These are phyloP conservation scores for Nitzschia palea DNA, from an alignment of 108 stramenopile species.

Conservation along the genomic window DNA sequence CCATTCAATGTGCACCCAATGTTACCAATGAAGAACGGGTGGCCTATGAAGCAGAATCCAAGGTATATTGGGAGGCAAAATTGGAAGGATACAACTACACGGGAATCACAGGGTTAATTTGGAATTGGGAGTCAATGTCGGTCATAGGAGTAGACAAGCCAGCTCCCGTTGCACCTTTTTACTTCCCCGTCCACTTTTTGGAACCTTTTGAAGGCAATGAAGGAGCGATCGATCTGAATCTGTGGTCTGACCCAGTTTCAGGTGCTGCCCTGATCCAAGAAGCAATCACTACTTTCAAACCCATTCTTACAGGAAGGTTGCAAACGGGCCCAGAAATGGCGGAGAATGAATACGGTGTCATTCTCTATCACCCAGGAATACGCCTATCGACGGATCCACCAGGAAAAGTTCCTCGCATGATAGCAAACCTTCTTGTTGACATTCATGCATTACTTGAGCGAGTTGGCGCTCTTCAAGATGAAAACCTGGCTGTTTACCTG, in stretches of 20 bases:
- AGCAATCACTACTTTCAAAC: not conserved
- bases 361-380: slow-evolving; percentile 11
- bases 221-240: slow-evolving; percentile 26
- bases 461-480: not conserved
- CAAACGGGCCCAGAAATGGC: not conserved
- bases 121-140: not conserved
- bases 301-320: not conserved
- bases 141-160: not conserved
- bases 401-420: not conserved
- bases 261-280: not conserved
- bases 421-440: not conserved
- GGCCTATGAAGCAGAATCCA: slow-evolving; percentile 13
- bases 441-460: not conserved
- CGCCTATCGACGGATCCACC: not conserved
- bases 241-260: not conserved
- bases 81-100: slow-evolving; percentile 11
- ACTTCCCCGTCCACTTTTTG: slow-evolving; percentile 26
- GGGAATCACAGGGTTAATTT: slow-evolving; percentile 20
- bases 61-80: slow-evolving; percentile 1
- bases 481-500: not conserved
- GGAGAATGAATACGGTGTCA: slow-evolving; percentile 1
- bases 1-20: slow-evolving; percentile 24
- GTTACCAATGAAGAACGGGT: slow-evolving; percentile 20
- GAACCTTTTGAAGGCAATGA: slow-evolving; percentile 30
- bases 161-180: slow-evolving; percentile 4